Conservation (phyloP, 2,329 filamentous ascomycete species). For the Sporothrix luriei region DNA sequence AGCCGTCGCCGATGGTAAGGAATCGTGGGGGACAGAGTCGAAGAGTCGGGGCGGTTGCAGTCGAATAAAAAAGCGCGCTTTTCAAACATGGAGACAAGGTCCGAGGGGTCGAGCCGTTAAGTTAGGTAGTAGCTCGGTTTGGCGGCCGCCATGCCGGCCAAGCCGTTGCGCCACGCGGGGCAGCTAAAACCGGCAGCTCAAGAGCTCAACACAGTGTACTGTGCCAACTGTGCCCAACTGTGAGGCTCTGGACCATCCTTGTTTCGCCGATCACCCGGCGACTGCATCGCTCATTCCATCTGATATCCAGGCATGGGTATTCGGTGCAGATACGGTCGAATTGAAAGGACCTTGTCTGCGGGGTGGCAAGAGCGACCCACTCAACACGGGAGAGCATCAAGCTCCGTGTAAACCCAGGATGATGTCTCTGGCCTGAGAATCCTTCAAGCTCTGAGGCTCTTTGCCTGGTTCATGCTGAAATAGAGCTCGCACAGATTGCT, state of each 20-base stretch:
- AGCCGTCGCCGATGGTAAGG: background rate
- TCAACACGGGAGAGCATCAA: background rate
- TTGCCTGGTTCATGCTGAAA: no score
- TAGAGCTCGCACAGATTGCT: no score
- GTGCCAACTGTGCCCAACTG: background rate
- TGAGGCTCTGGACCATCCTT: constrained; percentile 6
- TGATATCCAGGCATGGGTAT: background rate
- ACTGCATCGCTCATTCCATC: background rate
- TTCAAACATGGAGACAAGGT: background rate
- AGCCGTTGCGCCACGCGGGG: constrained; percentile 19
- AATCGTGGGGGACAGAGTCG: background rate
- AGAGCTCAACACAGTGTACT: no score
- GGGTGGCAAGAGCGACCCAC: constrained; percentile 21
- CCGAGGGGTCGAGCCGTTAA: constrained; percentile 4
- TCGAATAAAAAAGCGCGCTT: background rate
- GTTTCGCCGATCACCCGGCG: background rate
- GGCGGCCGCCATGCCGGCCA: background rate
- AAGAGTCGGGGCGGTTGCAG: background rate
- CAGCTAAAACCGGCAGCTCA: background rate
- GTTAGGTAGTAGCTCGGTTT: constrained; percentile 24
- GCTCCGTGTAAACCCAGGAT: no score
- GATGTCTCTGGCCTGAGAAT: no score
- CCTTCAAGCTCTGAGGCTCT: no score
- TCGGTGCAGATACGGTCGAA: background rate
- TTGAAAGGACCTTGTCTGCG: background rate